Evolutionary conservation across 2,329 filamentous ascomycete species (phyloP).

Genomic region (Talaromyces verruculosus): DNA sequence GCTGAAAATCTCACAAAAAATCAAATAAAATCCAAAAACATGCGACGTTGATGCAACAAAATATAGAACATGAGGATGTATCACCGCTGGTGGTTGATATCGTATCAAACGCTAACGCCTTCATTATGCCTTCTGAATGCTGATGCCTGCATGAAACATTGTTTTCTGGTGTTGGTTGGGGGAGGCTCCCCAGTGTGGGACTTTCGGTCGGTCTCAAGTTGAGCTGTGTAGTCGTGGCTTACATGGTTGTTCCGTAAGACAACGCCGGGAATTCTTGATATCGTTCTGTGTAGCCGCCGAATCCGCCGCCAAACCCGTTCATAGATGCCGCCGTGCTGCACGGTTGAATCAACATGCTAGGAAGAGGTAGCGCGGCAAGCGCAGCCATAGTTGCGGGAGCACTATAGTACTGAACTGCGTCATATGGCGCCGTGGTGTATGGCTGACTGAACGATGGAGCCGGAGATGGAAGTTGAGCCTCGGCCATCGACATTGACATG

Average conservation of each 20-base stretch:
- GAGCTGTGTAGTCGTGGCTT: slow-evolving; percentile 44
- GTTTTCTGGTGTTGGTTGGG: slow-evolving; percentile 24
- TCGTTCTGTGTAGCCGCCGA: slow-evolving; percentile 68
- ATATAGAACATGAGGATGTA: slow-evolving; percentile 38
- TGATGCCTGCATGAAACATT: slow-evolving; percentile 30
- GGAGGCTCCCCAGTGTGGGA: not conserved
- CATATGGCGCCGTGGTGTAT: slow-evolving; percentile 67
- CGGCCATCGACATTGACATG: slow-evolving; percentile 63
- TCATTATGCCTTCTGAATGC: slow-evolving; percentile 53
- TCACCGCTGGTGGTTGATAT: slow-evolving; percentile 40
- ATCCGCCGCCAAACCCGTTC: slow-evolving; percentile 59
- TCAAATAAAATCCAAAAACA: slow-evolving; percentile 41
- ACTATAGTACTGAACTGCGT: slow-evolving; percentile 68
- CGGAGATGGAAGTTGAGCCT: slow-evolving; percentile 73
- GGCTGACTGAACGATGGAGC: slow-evolving; percentile 78
- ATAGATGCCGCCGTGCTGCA: slow-evolving; percentile 79
- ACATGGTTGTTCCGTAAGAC: slow-evolving; percentile 75
- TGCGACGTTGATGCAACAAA: slow-evolving; percentile 42
- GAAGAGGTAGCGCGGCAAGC: slow-evolving; percentile 74
- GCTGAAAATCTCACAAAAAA: slow-evolving; percentile 38
- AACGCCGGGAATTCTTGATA: slow-evolving; percentile 73
- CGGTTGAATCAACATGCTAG: slow-evolving; percentile 79
- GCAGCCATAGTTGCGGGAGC: slow-evolving; percentile 72
- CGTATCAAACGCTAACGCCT: slow-evolving; percentile 53
- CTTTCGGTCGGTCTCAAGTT: not conserved